Conservation (phyloP, 768 basidiomycete genomes). For the Tricholomella constricta region DNA sequence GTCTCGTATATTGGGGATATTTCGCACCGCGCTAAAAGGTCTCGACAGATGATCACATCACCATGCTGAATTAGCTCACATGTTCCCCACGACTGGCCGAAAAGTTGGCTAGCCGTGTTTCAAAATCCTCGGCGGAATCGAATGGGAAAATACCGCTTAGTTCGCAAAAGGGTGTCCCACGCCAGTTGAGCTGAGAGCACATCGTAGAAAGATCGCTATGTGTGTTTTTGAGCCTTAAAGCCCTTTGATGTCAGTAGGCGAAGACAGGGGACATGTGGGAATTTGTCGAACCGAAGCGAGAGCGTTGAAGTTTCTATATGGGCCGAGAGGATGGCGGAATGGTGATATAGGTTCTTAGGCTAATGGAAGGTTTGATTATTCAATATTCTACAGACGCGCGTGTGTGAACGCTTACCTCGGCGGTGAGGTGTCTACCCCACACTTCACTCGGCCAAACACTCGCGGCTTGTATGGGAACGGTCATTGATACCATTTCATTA, state of each 20-base stretch:
- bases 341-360: constrained; percentile 43
- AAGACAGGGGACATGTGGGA: constrained; percentile 1
- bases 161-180: constrained; percentile 55
- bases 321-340: constrained; percentile 59
- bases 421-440: constrained; percentile 26
- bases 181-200: constrained; percentile 52
- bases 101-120: constrained; percentile 37
- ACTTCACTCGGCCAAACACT: constrained; percentile 39
- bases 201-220: constrained; percentile 45
- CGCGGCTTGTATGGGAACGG: constrained; percentile 51
- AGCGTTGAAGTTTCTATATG: constrained; percentile 61
- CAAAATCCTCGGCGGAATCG: constrained; percentile 29
- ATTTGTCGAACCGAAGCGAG: constrained; percentile 50
- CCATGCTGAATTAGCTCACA: constrained; percentile 16
- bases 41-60: background rate
- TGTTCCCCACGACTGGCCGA: constrained; percentile 31
- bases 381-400: no score
- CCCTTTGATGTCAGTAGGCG: constrained; percentile 3
- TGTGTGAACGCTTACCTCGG: constrained; percentile 24
- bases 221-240: constrained; percentile 22
- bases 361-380: constrained; percentile 13
- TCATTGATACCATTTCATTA: constrained; percentile 49
- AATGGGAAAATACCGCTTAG: constrained; percentile 59
- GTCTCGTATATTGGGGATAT: constrained; percentile 37
- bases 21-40: constrained; percentile 2